A percentile compares a stretch with the other conserved stretches of the same genome.
phyloP scores from a whole-genome alignment of 2,329 filamentous ascomycete genomes.

The Aspergillus viridinutans region DNA sequence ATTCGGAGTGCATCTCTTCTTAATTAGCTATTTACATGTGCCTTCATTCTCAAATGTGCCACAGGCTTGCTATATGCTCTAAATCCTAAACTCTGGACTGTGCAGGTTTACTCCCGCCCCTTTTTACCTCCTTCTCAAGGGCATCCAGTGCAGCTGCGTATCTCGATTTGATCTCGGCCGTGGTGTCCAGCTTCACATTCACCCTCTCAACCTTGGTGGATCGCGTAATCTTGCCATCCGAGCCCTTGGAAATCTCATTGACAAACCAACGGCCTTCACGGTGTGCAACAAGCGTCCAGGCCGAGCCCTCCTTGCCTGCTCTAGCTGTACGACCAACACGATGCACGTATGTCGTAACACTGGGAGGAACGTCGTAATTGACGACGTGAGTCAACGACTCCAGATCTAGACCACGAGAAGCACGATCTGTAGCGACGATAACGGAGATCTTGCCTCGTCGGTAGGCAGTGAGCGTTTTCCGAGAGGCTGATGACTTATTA shows the following conservation, averaged over 20 bases:
- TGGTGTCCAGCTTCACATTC: constrained; percentile 26
- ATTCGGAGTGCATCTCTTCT: background rate
- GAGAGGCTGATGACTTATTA: constrained; percentile 66
- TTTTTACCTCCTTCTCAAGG: constrained; percentile 36
- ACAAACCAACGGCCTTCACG: constrained; percentile 89
- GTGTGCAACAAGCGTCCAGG: constrained; percentile 82
- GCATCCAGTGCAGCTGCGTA: constrained; percentile 33
- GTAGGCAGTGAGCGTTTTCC: constrained; percentile 66
- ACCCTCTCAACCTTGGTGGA: constrained; percentile 26
- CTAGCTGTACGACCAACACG: constrained; percentile 86
- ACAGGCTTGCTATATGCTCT: background rate
- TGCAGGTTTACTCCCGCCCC: constrained; percentile 9
- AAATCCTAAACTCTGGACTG: background rate
- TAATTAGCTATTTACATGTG: background rate
- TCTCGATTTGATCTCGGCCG: constrained; percentile 25
- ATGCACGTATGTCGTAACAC: constrained; percentile 80
- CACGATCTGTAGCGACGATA: constrained; percentile 88
- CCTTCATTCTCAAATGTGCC: background rate
- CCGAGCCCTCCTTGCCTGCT: constrained; percentile 68
- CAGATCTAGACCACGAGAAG: constrained; percentile 84
- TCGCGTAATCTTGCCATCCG: constrained; percentile 31
- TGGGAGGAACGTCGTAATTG: constrained; percentile 88
- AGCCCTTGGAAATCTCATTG: constrained; percentile 65
- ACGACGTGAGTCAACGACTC: constrained; percentile 75
- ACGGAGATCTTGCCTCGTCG: constrained; percentile 60